Conservation (phyloP, 2,329 filamentous ascomycete genomes). For the Cercospora zeae-maydis region DNA sequence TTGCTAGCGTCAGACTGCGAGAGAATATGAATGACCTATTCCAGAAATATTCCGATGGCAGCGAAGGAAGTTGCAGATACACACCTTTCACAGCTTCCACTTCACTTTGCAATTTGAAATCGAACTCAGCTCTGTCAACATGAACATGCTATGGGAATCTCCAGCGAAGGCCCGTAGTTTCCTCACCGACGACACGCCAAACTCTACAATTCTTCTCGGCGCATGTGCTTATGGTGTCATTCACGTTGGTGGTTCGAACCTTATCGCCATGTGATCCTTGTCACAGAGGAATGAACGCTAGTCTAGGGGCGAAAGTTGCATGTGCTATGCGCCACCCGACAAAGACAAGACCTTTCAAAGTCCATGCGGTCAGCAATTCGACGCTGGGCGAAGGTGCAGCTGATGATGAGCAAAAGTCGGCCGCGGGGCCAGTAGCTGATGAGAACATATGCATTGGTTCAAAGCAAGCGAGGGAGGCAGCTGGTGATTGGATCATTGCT, state of each 20-base stretch:
- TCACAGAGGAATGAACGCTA: neutral
- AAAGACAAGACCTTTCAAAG: slow-evolving; percentile 3
- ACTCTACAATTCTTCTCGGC: neutral
- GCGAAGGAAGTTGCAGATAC: neutral
- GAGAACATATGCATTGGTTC: neutral
- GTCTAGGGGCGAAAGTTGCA: slow-evolving; percentile 1
- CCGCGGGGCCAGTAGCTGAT: neutral
- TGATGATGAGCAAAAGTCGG: neutral
- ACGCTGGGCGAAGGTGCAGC: neutral
- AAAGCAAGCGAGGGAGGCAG: neutral
- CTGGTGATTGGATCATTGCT: neutral
- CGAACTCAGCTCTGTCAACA: neutral
- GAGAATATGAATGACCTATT: neutral
- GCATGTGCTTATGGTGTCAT: slow-evolving; percentile 1
- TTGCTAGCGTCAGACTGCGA: slow-evolving; percentile 2
- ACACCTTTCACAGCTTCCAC: neutral
- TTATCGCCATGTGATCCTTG: slow-evolving; percentile 7
- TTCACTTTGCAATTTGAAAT: neutral
- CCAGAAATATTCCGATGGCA: neutral
- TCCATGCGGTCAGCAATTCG: neutral
- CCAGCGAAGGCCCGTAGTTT: neutral
- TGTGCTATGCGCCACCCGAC: slow-evolving; percentile 8
- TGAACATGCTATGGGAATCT: neutral
- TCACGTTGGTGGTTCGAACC: neutral
- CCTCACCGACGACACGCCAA: neutral